Base-by-base conservation (phyloP, 352 stramenopile genomes). In the Pythium sukuiense region DNA sequence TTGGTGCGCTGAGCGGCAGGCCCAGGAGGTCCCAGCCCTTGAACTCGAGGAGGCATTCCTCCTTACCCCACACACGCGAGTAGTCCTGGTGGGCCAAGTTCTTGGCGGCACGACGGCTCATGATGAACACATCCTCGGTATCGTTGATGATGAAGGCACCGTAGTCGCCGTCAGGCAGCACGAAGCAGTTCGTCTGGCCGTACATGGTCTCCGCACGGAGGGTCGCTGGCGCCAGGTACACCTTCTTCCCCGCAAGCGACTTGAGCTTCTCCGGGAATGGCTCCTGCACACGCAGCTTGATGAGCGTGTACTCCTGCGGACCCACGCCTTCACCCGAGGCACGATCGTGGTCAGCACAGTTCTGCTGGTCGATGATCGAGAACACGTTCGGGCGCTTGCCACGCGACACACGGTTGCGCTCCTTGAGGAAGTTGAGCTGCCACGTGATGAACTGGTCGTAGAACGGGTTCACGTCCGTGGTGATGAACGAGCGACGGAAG, bases 151-250 rank as follows among this genome's bases (percentile, higher is more conserved):
- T 78, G 84, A 98, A 99, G 6, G 96, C 97, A 61, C 97, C 97
- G 80, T 99, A 99, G 77, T 99, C 95, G 61, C 97, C 98, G 24
- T 97, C 93, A 9, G 98, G 98, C 45, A 99, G 87, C 66, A 99
- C 96, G 71, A 99, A 99, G 88, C 97, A 99, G 87, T 99, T 99
- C 13, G 98, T 99, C 87, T 99, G 98, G 55, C 98, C 98, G 76
- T 99, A 99, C 94, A 99, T 99, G 50, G 98, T 99, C 83, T 99
- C 98, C 0, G 98, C 97, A 63, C 98, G 93, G 35, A 99, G 87
- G 35, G 98, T 99, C 6, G 98, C 98, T 1, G 98, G 96, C 5
- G 98, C 97, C 46, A 99, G 74, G 77, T 95, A 99, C 13, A 99
- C 93, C 53, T 95, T 94, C 71, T 97, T 92, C 63, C 86, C 88